Base-by-base conservation (phyloP, 2,329 filamentous ascomycete species). In the Fusarium proliferatum region DNA sequence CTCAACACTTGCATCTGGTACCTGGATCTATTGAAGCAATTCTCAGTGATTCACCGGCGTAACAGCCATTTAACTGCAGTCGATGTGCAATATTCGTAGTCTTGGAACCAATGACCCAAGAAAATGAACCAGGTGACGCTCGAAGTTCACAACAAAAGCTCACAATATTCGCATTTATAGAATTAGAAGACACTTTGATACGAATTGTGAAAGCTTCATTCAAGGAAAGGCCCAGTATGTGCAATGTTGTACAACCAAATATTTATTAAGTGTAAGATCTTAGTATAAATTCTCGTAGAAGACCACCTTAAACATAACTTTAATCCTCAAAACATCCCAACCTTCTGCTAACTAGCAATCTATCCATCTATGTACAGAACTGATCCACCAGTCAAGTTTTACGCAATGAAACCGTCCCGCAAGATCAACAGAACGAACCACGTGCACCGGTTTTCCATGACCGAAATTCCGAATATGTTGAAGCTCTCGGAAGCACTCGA, bases 131-230 rank as follows among this genome's bases (percentile, higher is more conserved):
- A 23, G 8, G 15, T 33, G 21, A 15, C 7, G 9, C 12, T 21
- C 2, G 11, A 26, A 16, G 17, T 26, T 16, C 3, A 9, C 6
- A 11, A 15, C 12, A 8, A 13, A 4, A 30, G 8, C 10, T 16
- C 13, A 33, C 19, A 21, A 11, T 19, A 3, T 9, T 4, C 1
- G 4, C 3, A 8, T 33, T 13, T 1, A 23, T 3, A 2, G 12
- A 1, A 11, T 11, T 13, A 2, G 1, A 13, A 9, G n/a, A 36
- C 6, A 2, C 2, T 12, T 16, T 26, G 3, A 4, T 36, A 8
- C 1, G 16, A 52, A 15, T 0, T 15, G 9, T 36, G 2, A 0
- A 9, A 10, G 11, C 3, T 21, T 19, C 12, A 15, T 3, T 11
- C 9, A 19, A 15, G 16, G 16, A 11, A 9, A 2, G 1, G 6